Conservation (phyloP, 169 alveolate species). For the Plasmodium malariae region DNA sequence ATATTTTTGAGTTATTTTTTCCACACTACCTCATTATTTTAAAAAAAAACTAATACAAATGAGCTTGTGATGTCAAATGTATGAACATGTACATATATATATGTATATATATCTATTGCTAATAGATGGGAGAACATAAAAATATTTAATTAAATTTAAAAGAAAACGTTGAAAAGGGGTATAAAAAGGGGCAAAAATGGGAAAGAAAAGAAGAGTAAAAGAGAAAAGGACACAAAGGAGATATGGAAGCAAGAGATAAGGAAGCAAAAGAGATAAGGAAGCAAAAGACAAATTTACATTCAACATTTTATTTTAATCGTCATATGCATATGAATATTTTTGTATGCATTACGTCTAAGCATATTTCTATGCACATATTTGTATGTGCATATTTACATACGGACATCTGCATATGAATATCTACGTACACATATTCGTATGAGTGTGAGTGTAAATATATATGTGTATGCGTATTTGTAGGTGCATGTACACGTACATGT, state of each 20-base stretch:
- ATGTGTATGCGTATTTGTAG: not conserved
- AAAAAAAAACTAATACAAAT: too few relatives aligned
- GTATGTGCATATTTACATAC: not conserved
- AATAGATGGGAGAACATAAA: not conserved
- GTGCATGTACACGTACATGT: not conserved
- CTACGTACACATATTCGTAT: too few relatives aligned
- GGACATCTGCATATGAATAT: not conserved
- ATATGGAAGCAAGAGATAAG: not conserved
- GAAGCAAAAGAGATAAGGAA: not conserved
- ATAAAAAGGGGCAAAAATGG: not conserved
- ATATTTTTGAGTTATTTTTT: too few relatives aligned
- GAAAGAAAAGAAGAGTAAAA: not conserved
- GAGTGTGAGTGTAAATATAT: too few relatives aligned
- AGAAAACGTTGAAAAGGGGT: not conserved
- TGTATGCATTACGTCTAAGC: too few relatives aligned
- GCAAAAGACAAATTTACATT: constrained; percentile 7
- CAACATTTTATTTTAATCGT: not conserved
- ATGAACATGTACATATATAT: not conserved
- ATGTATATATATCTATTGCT: not conserved
- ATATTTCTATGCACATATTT: not conserved
- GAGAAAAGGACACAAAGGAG: not conserved
- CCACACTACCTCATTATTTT: too few relatives aligned
- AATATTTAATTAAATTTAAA: too few relatives aligned
- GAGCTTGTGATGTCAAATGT: too few relatives aligned
- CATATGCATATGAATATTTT: not conserved